phyloP scores from a whole-genome alignment of 805 yeast genomes.

The Cyberlindnera galapagoensis region DNA sequence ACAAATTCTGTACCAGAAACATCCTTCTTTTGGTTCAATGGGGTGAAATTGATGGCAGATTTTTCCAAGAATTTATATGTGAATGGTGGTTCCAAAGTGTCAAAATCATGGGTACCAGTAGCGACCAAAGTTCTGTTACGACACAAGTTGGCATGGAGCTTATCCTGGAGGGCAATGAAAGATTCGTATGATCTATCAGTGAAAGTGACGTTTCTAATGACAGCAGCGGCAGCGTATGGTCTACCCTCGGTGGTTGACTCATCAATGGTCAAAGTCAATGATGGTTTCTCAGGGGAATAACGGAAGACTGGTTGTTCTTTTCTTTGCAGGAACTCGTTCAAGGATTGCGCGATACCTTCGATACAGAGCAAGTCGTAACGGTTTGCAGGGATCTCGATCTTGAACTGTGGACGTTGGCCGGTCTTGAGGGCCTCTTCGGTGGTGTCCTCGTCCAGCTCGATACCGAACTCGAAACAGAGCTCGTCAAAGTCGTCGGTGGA shows the following conservation, averaged over 20 bases:
- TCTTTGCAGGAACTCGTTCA: slow-evolving; percentile 83
- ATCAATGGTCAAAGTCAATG: slow-evolving; percentile 61
- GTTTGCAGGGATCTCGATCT: slow-evolving; percentile 96
- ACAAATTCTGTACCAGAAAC: slow-evolving; percentile 75
- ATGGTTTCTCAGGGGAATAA: slow-evolving; percentile 55
- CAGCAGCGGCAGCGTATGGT: slow-evolving; percentile 94
- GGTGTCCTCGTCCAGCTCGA: slow-evolving; percentile 96
- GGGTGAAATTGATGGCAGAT: slow-evolving; percentile 64
- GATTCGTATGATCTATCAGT: slow-evolving; percentile 86
- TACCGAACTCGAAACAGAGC: slow-evolving; percentile 94
- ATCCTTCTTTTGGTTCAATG: slow-evolving; percentile 62
- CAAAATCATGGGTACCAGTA: slow-evolving; percentile 96
- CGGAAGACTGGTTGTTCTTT: slow-evolving; percentile 58
- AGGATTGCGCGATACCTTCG: slow-evolving; percentile 95
- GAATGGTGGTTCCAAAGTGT: slow-evolving; percentile 74
- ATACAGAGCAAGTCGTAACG: slow-evolving; percentile 97
- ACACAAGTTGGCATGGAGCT: slow-evolving; percentile 89
- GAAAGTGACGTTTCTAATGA: slow-evolving; percentile 76
- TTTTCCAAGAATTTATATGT: slow-evolving; percentile 83
- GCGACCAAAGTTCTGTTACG: slow-evolving; percentile 97
- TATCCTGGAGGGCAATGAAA: slow-evolving; percentile 93
- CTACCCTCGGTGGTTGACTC: slow-evolving; percentile 68
- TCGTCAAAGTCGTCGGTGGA: slow-evolving; percentile 94
- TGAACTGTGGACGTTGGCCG: slow-evolving; percentile 93
- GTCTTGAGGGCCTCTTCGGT: slow-evolving; percentile 57